These are phyloP conservation scores for Aspergillus hiratsukae DNA, from an alignment of 2,329 filamentous ascomycete genomes.

Conservation along the genomic window DNA sequence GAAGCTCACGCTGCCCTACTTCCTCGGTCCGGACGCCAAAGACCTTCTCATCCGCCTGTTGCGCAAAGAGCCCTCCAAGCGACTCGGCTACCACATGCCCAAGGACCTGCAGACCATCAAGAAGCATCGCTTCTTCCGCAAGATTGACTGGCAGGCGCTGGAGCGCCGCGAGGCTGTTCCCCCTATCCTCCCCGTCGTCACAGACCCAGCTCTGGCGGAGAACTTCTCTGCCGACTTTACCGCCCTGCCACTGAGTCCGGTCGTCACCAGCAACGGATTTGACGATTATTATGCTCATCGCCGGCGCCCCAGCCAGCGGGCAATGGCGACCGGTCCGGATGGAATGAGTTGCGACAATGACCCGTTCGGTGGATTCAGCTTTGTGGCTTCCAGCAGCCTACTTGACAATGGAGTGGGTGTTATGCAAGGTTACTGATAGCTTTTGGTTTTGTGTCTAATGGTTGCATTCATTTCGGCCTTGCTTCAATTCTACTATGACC, in stretches of 20 bases:
- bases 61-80: constrained; percentile 86
- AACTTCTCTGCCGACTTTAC: constrained; percentile 96
- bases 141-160: constrained; percentile 89
- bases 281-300: constrained; percentile 23
- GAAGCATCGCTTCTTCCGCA: constrained; percentile 92
- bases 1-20: constrained; percentile 85
- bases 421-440: constrained; percentile 21
- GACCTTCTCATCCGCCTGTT: constrained; percentile 86
- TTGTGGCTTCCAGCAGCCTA: constrained; percentile 45
- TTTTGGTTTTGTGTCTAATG: neutral
- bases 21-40: constrained; percentile 84
- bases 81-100: constrained; percentile 81
- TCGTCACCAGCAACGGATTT: constrained; percentile 40
- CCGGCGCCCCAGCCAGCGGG: constrained; percentile 13
- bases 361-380: constrained; percentile 47
- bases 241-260: constrained; percentile 72
- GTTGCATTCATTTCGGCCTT: neutral
- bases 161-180: constrained; percentile 77
- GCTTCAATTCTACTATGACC: neutral
- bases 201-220: constrained; percentile 91
- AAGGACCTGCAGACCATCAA: constrained; percentile 84
- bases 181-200: constrained; percentile 89
- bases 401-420: constrained; percentile 37
- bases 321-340: constrained; percentile 14
- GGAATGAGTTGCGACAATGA: constrained; percentile 29